Evolutionary conservation across 108 stramenopile species (phyloP).

Genomic region (Cyclotella kingstonii): DNA sequence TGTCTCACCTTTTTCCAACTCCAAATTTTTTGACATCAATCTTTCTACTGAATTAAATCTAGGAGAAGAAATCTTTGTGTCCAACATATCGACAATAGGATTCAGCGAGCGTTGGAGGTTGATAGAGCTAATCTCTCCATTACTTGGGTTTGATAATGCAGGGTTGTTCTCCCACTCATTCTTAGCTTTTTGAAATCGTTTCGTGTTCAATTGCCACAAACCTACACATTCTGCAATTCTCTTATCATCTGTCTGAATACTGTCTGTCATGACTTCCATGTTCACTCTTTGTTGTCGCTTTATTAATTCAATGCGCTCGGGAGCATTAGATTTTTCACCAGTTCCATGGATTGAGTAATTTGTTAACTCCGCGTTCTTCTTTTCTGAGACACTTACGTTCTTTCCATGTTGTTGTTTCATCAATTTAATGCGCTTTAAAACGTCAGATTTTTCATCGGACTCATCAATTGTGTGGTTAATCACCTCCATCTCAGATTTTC

Average conservation of each 20-base stretch:
- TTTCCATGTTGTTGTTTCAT: conserved; percentile 18
- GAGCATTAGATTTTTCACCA: conserved; percentile 9
- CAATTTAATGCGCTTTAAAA: neutral
- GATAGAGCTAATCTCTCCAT: neutral
- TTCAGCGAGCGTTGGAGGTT: no score
- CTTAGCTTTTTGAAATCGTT: conserved; percentile 11
- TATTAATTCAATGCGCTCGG: conserved; percentile 26
- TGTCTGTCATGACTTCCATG: conserved; percentile 13
- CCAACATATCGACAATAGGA: no score
- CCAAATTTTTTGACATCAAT: conserved; percentile 17
- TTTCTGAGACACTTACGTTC: neutral
- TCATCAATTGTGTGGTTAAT: no score
- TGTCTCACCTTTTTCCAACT: conserved; percentile 26
- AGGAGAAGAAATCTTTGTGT: conserved; percentile 1
- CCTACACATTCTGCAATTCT: conserved; percentile 23
- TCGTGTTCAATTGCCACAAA: conserved; percentile 15
- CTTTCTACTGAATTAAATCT: conserved; percentile 4
- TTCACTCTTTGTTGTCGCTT: conserved; percentile 22
- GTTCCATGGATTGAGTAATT: neutral
- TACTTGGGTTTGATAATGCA: neutral
- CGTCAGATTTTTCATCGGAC: no score
- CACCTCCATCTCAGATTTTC: no score
- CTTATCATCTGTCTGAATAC: conserved; percentile 9
- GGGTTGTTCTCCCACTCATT: neutral
- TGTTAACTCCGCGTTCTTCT: neutral